Conservation (phyloP, 2,329 filamentous ascomycete genomes). For the Microdochium trichocladiopsis region DNA sequence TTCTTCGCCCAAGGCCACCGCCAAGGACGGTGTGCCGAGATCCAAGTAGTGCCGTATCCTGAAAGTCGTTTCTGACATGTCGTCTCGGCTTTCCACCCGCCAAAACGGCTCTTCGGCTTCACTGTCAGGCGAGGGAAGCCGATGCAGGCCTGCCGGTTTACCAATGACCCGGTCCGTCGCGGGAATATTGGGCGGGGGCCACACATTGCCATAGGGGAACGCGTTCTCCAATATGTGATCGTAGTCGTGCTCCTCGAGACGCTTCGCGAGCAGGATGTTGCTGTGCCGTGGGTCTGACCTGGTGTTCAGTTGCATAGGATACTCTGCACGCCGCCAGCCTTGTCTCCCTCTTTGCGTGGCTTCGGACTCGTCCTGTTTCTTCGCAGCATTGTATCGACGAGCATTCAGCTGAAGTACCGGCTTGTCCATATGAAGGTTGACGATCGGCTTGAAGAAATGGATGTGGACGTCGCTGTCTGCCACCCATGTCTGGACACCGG, state of each 20-base stretch:
- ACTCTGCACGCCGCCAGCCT: constrained; percentile 31
- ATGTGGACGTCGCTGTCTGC: constrained; percentile 60
- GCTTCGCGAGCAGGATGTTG: constrained; percentile 59
- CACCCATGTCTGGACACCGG: constrained; percentile 56
- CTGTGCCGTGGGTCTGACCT: constrained; percentile 48
- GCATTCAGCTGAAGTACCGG: constrained; percentile 56
- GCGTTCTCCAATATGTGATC: constrained; percentile 16
- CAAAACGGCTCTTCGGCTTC: constrained; percentile 9
- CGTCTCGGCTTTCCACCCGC: constrained; percentile 34
- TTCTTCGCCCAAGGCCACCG: constrained; percentile 46
- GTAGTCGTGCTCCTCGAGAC: constrained; percentile 30
- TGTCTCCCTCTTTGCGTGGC: neutral
- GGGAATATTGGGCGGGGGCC: constrained; percentile 71
- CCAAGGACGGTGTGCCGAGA: constrained; percentile 37
- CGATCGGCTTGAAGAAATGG: constrained; percentile 62
- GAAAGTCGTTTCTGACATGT: constrained; percentile 66
- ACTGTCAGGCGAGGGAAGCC: constrained; percentile 4
- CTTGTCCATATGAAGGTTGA: constrained; percentile 67
- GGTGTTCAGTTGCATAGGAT: constrained; percentile 43
- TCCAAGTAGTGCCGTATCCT: constrained; percentile 72
- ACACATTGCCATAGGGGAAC: constrained; percentile 50
- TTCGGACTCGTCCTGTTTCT: neutral
- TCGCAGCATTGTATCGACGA: constrained; percentile 3
- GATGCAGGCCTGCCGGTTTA: constrained; percentile 13
- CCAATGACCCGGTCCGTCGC: constrained; percentile 45